phyloP scores from a whole-genome alignment of 176 grass and related monocot species.

The Zizania latifolia region DNA sequence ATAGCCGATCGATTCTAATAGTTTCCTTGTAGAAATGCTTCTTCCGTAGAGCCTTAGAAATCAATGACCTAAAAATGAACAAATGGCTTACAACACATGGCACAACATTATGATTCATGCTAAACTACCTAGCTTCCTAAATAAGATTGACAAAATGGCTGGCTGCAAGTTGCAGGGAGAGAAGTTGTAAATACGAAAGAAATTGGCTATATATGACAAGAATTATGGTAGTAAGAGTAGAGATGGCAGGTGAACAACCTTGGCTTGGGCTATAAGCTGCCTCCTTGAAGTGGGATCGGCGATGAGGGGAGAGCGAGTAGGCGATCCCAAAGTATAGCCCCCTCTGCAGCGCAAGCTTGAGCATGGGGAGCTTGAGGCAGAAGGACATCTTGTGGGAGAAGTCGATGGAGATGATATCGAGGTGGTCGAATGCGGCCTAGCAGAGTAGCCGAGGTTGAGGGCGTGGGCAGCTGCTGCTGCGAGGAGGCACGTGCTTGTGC shows the following conservation, averaged over 20 bases:
- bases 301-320: slow-evolving; percentile 65
- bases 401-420: slow-evolving; percentile 72
- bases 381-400: slow-evolving; percentile 69
- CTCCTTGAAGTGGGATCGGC: slow-evolving; percentile 47
- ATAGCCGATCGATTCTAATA: slow-evolving; percentile 60
- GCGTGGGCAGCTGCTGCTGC: no score
- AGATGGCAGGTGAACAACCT: no score
- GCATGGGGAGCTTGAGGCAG: slow-evolving; percentile 53
- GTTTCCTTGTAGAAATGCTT: slow-evolving; percentile 92
- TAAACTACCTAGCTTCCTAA: background rate
- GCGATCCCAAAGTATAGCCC: slow-evolving; percentile 69
- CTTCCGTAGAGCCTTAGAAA: slow-evolving; percentile 63
- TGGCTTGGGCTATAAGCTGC: slow-evolving; percentile 53
- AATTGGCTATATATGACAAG: background rate
- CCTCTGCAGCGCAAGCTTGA: slow-evolving; percentile 75
- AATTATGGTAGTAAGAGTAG: no score
- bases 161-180: slow-evolving; percentile 36
- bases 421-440: no score
- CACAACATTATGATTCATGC: background rate
- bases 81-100: background rate
- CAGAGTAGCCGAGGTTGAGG: no score
- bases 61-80: slow-evolving; percentile 39
- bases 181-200: slow-evolving; percentile 37
- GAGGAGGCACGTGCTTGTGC: no score
- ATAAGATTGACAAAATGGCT: background rate